Base-by-base conservation (phyloP, 2,329 filamentous ascomycete genomes). In the Fusarium foetens region DNA sequence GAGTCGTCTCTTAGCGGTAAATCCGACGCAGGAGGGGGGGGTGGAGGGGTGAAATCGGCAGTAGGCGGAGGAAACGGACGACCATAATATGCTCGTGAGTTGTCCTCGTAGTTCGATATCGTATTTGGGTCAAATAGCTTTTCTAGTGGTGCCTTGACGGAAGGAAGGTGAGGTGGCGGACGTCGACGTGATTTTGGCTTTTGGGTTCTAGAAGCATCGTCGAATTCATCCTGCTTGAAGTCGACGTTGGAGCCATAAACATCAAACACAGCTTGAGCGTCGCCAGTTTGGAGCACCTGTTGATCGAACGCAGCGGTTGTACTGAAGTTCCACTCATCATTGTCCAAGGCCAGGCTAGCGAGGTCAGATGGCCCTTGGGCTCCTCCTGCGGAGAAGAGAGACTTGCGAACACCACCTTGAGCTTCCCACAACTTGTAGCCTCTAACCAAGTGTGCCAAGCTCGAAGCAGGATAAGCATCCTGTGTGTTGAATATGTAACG, bases 391-490 rank as follows among this genome's bases (percentile, higher is more conserved):
- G 86, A 86, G 70, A 92, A 92, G 2, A 92, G 83, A 21, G 90
- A 92, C 70, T 88, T 89, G 49, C 93, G 88, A 72, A 89, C 89
- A 33, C 93, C 93, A 29, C 93, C 93, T 73, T 89, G 87, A 12
- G 90, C 87, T 79, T 95, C 93, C 93, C 93, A 95, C 25, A 91
- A 78, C 77, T 90, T 91, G 81, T 92, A 95, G 17, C 89, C 90
- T 71, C 90, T 88, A 14, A 95, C 91, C 3, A 95, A 84, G 66
- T 89, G 85, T 5, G 89, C 83, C 5, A 95, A 85, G 8, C 85
- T 86, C 0, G 87, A 87, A 0, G 90, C 90, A 1, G 93, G 93
- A 75, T 93, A 91, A 48, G 83, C 83, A 19, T 87, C 83, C 11
- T 86, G 84, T 0, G 92, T 93, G 66, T 90, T 88, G 65, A 83